Conservation (phyloP, 352 stramenopile genomes). For the Nothophytophthora sp. region DNA sequence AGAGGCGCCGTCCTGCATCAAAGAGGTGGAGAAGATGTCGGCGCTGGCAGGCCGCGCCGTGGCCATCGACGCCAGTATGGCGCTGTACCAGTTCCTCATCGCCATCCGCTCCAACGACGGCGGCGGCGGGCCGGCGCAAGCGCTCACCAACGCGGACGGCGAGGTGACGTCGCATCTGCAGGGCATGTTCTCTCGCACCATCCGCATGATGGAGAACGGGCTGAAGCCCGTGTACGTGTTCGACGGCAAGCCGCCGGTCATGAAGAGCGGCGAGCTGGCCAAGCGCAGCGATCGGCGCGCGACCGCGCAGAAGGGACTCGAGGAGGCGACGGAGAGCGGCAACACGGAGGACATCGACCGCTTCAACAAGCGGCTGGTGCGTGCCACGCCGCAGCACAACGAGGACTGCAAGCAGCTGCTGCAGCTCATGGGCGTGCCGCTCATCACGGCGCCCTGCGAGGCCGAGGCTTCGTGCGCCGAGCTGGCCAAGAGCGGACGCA, state of each 20-base stretch:
- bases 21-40: constrained; percentile 94
- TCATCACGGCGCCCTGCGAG: constrained; percentile 97
- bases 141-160: constrained; percentile 98
- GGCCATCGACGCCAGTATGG: constrained; percentile 99
- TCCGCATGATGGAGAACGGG: constrained; percentile 97
- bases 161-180: constrained; percentile 93
- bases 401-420: constrained; percentile 94
- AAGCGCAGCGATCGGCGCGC: constrained; percentile 93
- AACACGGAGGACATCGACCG: constrained; percentile 93
- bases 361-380: constrained; percentile 92
- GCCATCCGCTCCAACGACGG: constrained; percentile 86
- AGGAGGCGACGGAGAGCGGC: constrained; percentile 85
- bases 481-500: constrained; percentile 91
- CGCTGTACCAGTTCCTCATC: constrained; percentile 99
- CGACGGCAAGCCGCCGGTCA: constrained; percentile 97
- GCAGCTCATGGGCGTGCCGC: constrained; percentile 96
- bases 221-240: constrained; percentile 99
- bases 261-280: constrained; percentile 97
- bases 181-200: constrained; percentile 99
- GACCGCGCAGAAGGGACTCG: constrained; percentile 82
- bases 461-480: constrained; percentile 98
- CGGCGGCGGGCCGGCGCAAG: constrained; percentile 83
- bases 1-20: constrained; percentile 96
- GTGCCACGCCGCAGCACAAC: constrained; percentile 92
- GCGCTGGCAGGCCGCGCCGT: constrained; percentile 95